Evolutionary conservation across 2,329 filamentous ascomycete species (phyloP), one percentile per base, ranked within the genome.

Genomic region (Sporothrix dimorphospora): DNA sequence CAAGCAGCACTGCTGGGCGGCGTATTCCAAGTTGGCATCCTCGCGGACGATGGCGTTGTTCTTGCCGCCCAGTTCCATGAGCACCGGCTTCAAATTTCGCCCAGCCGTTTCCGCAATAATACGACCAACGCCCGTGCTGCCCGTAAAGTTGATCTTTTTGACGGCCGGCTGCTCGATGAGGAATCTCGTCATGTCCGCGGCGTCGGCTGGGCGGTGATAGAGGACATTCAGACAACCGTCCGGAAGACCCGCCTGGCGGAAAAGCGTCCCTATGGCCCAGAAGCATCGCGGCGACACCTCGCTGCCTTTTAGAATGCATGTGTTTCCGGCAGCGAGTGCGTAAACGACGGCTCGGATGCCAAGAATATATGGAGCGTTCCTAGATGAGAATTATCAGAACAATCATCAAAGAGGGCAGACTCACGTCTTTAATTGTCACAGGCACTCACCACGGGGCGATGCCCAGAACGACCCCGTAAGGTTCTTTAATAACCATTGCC

Each of bases 121-220:
- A 42, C 89, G 86, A 0, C 94, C 94, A 0, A 96, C 90, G 0
- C 80, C 80, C 0, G 93, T 94, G 77, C 88, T 92, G 45, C 94
- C 94, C 0, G 94, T 97, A 81, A 97, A 97, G 82, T 94, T 96
- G 79, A 97, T 85, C 83, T 97, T 97, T 79, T 89, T 91, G 72
- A 97, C 82, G 0, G 84, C 83, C 0, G 88, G 87, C 77, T 92
- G 85, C 65, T 88, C 86, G 75, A 97, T 92, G 40, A 96, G 80
- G 1, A 88, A 83, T 38, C 85, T 85, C 0, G 92, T 94, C 42
- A 95, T 84, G 14, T 85, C 83, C 0, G 90, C 85, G 0, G 92
- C 93, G 75, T 92, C 87, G 72, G 89, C 85, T 71, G 89, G 88
- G 3, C 90, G 87, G 45, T 85, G 82, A 27, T 90, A 91, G 47